Evolutionary conservation across 495 filamentous ascomycete species (phyloP), one percentile per base, ranked within the genome.

Genomic region (Alectoria sarmentosa): DNA sequence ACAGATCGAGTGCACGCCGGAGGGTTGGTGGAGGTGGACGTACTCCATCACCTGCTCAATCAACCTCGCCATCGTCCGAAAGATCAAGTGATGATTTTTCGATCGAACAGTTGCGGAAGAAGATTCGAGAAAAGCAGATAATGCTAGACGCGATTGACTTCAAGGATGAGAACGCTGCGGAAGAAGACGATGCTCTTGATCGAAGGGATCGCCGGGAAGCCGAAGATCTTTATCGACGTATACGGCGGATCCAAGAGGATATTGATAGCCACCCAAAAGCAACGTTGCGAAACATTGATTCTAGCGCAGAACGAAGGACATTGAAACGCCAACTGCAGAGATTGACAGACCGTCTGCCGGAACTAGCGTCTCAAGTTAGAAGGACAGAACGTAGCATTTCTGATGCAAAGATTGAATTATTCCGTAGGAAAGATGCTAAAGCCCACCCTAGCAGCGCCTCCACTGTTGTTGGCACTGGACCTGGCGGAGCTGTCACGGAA

Each of bases 71-170:
- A 26, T 79, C 86, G 0, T 92, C 91, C 19, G 82, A 82, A 19
- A 75, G 77, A 32, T 87, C 85, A 6, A 85, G 84, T 54, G 92
- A 96, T 23, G 95, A 98, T 15, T 69, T 96, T 44, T 86, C 88
- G 19, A 71, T 96, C 19, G 92, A 97, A 23, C 93, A 98, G 67
- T 74, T 99, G 60, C 85, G 82, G 37, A 99, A 98, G 81, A 91
- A 90, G 74, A 91, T 99, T 66, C 90, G 87, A 55, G 95, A 99
- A 78, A 92, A 94, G 73, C 91, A 96, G 74, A 84, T 99, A 21
- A 80, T 99, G 69, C 81, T 99, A n/a, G 93, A 98, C 73, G 94
- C 95, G 3, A 92, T 96, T 73, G 95, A 99, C 71, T 97, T 96
- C 74, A 89, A 91, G 69, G 95, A 98, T 68, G 92, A 97, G 75